Percentiles rank a stretch among this genome's conserved stretches.
Conservation (phyloP, 208 protist genomes). For the Naegleria lovaniensis region DNA sequence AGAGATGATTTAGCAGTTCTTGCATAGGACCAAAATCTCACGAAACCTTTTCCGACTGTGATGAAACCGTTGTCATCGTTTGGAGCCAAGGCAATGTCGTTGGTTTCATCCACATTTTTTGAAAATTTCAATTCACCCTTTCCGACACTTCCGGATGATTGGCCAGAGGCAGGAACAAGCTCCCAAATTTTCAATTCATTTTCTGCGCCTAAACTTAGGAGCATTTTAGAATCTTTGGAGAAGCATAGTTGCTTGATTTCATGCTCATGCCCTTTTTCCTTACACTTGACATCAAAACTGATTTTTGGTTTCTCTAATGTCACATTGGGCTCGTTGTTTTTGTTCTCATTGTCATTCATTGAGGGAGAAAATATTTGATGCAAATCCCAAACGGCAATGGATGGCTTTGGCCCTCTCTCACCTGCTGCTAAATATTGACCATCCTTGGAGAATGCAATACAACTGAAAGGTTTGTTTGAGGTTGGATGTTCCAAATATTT, state of each 20-base stretch:
- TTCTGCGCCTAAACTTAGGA: not conserved
- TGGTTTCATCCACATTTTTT: not conserved
- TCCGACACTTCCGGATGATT: not conserved
- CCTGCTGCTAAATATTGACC: constrained; percentile 41
- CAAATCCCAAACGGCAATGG: constrained; percentile 38
- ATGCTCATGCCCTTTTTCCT: not conserved
- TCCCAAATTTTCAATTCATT: constrained; percentile 5
- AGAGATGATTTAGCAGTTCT: not conserved
- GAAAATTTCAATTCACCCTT: not conserved
- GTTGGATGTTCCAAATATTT: constrained; percentile 24
- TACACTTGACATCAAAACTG: not conserved
- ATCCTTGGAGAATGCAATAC: constrained; percentile 22
- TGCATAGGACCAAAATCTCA: not conserved
- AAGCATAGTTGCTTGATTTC: not conserved
- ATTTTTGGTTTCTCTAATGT: constrained; percentile 34
- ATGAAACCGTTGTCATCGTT: not conserved
- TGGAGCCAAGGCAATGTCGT: not conserved
- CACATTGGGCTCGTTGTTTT: constrained; percentile 32
- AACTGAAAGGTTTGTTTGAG: constrained; percentile 26
- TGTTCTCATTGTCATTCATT: constrained; percentile 16
- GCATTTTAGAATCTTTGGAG: not conserved
- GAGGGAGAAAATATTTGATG: constrained; percentile 39
- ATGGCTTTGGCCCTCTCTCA: constrained; percentile 28
- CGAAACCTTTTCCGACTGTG: not conserved
- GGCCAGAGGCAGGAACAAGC: not conserved